These are phyloP conservation scores for Eustoma russellianum DNA, from an alignment of 257 asterid genomes.

Conservation along the genomic window DNA sequence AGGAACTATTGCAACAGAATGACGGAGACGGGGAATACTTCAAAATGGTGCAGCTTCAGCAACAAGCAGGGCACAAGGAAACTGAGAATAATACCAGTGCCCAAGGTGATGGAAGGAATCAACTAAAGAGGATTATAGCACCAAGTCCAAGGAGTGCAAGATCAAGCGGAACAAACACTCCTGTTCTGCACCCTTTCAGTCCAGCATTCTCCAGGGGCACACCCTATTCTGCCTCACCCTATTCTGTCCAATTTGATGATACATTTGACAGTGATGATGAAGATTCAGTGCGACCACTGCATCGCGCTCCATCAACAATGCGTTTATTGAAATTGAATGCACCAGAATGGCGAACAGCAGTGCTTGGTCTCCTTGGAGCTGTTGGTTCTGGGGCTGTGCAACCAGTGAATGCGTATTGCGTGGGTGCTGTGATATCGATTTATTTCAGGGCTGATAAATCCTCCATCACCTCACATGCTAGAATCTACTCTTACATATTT, in stretches of 20 bases:
- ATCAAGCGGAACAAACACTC: constrained; percentile 57
- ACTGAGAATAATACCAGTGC: constrained; percentile 12
- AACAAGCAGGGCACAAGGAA: constrained; percentile 23
- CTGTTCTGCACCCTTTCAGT: constrained; percentile 52
- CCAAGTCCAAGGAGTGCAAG: constrained; percentile 50
- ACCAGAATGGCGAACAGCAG: constrained; percentile 52
- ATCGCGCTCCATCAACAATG: constrained; percentile 53
- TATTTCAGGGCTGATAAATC: constrained; percentile 32
- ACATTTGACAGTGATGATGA: constrained; percentile 46
- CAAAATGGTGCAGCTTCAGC: constrained; percentile 59
- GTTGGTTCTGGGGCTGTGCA: constrained; percentile 49
- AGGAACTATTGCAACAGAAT: constrained; percentile 46
- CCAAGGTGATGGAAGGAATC: constrained; percentile 24
- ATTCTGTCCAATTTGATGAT: constrained; percentile 50
- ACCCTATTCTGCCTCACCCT: constrained; percentile 40
- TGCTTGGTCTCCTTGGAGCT: constrained; percentile 69
- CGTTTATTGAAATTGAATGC: constrained; percentile 58
- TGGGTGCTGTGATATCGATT: constrained; percentile 56
- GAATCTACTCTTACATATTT: constrained; percentile 32
- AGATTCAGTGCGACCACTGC: constrained; percentile 9
- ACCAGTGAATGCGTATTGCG: constrained; percentile 49
- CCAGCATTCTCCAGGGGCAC: constrained; percentile 59
- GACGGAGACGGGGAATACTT: constrained; percentile 46
- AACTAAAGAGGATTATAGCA: constrained; percentile 23
- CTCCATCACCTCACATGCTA: constrained; percentile 31